Conservation (phyloP, 1,284 basidiomycete genomes). For the Leccinum fallax region DNA sequence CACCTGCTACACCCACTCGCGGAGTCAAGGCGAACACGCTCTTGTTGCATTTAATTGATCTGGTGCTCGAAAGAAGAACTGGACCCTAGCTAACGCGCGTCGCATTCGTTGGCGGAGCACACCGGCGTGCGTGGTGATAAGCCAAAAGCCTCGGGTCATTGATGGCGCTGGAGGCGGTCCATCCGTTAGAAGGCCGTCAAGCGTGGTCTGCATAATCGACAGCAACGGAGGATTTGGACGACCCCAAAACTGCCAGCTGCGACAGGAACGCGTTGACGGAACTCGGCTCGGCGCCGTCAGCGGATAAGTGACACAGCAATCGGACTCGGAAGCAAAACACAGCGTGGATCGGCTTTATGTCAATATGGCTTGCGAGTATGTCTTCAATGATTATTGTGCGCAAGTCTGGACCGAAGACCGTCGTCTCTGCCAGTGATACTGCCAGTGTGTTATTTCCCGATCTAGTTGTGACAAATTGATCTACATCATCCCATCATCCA, state of each 20-base stretch:
- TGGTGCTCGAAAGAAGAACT: slow-evolving; percentile 9
- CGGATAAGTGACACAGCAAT: slow-evolving; percentile 4
- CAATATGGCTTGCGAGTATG: slow-evolving; percentile 22
- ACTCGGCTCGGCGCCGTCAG: slow-evolving; percentile 11
- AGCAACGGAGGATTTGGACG: slow-evolving; percentile 5
- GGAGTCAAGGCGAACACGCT: slow-evolving; percentile 22
- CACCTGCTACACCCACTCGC: slow-evolving; percentile 19
- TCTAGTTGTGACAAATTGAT: slow-evolving; percentile 21
- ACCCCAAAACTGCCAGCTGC: slow-evolving; percentile 39
- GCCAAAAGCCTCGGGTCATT: slow-evolving; percentile 1
- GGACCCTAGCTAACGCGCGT: slow-evolving; percentile 24
- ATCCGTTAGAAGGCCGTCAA: slow-evolving; percentile 7
- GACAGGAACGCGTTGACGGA: slow-evolving; percentile 22
- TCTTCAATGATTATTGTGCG: slow-evolving; percentile 7
- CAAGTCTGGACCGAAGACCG: neutral
- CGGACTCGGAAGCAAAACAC: neutral
- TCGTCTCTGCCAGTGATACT: neutral
- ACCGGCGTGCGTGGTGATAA: slow-evolving; percentile 19
- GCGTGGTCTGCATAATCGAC: slow-evolving; percentile 5
- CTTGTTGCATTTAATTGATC: slow-evolving; percentile 14
- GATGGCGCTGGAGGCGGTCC: slow-evolving; percentile 1
- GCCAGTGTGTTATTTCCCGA: slow-evolving; percentile 9
- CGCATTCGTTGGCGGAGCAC: slow-evolving; percentile 5
- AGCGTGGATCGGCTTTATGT: slow-evolving; percentile 30
- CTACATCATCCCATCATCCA: slow-evolving; percentile 14